Evolutionary conservation across 2,329 filamentous ascomycete genomes (phyloP).

Genomic region (Sarocladiaceae sp.): DNA sequence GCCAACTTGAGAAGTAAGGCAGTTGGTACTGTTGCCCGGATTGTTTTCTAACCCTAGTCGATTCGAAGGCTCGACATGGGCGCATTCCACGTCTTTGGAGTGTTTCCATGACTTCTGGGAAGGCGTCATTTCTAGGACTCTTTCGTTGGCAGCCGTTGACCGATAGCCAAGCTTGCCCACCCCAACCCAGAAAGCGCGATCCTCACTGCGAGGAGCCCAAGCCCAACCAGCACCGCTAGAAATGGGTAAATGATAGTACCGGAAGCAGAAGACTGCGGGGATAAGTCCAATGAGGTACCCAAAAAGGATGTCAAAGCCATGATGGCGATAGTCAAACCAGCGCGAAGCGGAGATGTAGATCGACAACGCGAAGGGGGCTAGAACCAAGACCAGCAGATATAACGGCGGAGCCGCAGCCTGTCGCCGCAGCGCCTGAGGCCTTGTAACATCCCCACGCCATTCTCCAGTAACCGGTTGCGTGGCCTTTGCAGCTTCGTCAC

Average conservation of each 20-base stretch:
- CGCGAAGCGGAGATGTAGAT: conserved; percentile 77
- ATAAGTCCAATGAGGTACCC: conserved; percentile 70
- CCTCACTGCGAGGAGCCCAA: conserved; percentile 69
- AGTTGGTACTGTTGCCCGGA: too few relatives aligned
- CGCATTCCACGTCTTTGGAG: too few relatives aligned
- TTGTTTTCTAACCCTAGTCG: too few relatives aligned
- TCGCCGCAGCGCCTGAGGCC: conserved; percentile 46
- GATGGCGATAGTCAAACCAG: conserved; percentile 82
- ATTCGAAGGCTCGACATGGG: too few relatives aligned
- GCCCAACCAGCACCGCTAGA: conserved; percentile 72
- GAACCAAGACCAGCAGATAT: conserved; percentile 63
- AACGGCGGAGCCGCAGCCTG: conserved; percentile 76
- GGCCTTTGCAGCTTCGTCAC: too few relatives aligned
- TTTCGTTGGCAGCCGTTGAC: too few relatives aligned
- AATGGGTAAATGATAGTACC: conserved; percentile 79
- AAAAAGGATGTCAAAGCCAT: conserved; percentile 82
- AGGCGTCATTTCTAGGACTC: too few relatives aligned
- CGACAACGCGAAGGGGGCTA: conserved; percentile 66
- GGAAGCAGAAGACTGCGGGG: conserved; percentile 67
- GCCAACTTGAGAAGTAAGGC: too few relatives aligned
- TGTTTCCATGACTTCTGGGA: too few relatives aligned
- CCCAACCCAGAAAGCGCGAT: conserved; percentile 72
- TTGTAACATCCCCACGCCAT: too few relatives aligned
- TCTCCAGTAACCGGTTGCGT: too few relatives aligned
- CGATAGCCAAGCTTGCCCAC: too few relatives aligned